Percentiles rank a stretch among this genome's conserved stretches.
Evolutionary conservation across 2,329 filamentous ascomycete species (phyloP).

Genomic region (Pezicula radicicola): DNA sequence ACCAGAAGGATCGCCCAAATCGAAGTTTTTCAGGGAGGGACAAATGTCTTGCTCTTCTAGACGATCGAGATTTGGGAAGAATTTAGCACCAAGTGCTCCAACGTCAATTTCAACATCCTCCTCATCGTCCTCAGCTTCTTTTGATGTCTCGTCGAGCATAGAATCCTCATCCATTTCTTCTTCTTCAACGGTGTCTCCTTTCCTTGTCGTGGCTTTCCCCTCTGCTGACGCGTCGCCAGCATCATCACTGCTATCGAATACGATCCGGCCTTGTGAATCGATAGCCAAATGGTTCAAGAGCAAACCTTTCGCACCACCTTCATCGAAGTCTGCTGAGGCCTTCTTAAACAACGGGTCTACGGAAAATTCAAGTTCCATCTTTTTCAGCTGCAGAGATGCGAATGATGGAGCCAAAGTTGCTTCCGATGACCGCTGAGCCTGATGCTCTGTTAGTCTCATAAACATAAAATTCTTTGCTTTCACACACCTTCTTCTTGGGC

Average conservation of each 20-base stretch:
- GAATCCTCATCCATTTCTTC: slow-evolving; percentile 37
- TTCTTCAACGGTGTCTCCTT: slow-evolving; percentile 64
- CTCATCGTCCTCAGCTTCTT: slow-evolving; percentile 42
- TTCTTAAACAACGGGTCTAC: slow-evolving; percentile 99
- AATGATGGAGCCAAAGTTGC: slow-evolving; percentile 91
- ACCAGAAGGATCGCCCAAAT: slow-evolving; percentile 81
- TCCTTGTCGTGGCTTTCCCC: slow-evolving; percentile 22
- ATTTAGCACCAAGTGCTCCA: slow-evolving; percentile 67
- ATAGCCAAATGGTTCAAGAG: slow-evolving; percentile 96
- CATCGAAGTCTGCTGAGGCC: slow-evolving; percentile 95
- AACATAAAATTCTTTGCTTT: neutral
- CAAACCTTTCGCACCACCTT: slow-evolving; percentile 93
- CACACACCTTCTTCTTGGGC: slow-evolving; percentile 69
- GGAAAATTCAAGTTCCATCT: slow-evolving; percentile 94
- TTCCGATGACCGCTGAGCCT: slow-evolving; percentile 78
- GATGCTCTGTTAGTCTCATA: slow-evolving; percentile 15
- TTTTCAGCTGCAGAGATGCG: slow-evolving; percentile 85
- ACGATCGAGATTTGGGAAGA: slow-evolving; percentile 76
- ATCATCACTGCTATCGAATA: slow-evolving; percentile 98
- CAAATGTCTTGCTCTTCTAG: slow-evolving; percentile 90
- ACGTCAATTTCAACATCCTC: slow-evolving; percentile 76
- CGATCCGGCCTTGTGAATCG: slow-evolving; percentile 85
- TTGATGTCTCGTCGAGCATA: slow-evolving; percentile 30
- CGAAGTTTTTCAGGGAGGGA: slow-evolving; percentile 90
- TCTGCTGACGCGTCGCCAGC: slow-evolving; percentile 48